Evolutionary conservation across 139 green algal genomes (phyloP), one percentile per base, ranked within the genome.

Genomic region (Penium margaritaceum): DNA sequence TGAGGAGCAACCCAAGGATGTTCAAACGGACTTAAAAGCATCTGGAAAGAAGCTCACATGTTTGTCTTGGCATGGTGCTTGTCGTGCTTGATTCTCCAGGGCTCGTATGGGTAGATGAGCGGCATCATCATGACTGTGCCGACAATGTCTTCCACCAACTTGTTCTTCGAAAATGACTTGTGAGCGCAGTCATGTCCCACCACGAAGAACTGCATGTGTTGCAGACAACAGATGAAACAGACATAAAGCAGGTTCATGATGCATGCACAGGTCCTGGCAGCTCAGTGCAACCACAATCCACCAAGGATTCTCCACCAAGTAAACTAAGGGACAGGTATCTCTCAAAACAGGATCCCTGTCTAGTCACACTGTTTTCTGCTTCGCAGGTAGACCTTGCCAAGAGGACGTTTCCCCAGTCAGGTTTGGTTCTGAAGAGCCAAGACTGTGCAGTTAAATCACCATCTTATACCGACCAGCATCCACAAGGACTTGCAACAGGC

Each of bases 21-120:
- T n/a, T n/a, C n/a, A n/a, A n/a, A n/a, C n/a, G n/a, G n/a, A n/a
- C n/a, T n/a, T n/a, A n/a, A n/a, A n/a, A n/a, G n/a, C n/a, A n/a
- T n/a, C n/a, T n/a, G n/a, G n/a, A n/a, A n/a, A n/a, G n/a, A 19
- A 17, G 32, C 72, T 72, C 24, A 78, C 91, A 96, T 98, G 91
- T 98, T 98, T 63, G 93, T 98, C 86, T 95, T 87, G 1, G 93
- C 91, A 81, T 98, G 93, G 88, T 98, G 93, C 69, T 90, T 83
- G 89, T 97, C 95, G 91, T 98, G 93, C 91, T 98, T 98, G 85
- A 98, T 95, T 57, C 93, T 83, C 93, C 93, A 98, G 44, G 92
- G 91, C 89, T 98, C 93, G 67, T 95, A 98, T 68, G 93, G 93
- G 85, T 92, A 98, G 78, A 96, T 90, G 63, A 98, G 90, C 1